Percentiles rank a stretch among this genome's conserved stretches.
Evolutionary conservation across 78 protist species (phyloP).

Genomic region (Dictyostelium intermedium): DNA sequence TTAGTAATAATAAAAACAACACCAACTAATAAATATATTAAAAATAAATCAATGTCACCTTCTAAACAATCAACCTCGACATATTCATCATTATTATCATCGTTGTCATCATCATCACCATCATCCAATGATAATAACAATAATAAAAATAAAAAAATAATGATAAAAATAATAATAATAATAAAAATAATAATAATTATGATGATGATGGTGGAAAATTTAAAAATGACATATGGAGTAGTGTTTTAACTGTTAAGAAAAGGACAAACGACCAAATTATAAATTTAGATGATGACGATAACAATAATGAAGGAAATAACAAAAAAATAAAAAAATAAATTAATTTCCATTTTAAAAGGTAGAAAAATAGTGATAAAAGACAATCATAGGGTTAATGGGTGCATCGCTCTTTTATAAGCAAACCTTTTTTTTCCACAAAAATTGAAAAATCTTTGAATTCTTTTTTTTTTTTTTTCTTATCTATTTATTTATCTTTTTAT

Average conservation of each 20-base stretch:
- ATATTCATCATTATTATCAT: background rate
- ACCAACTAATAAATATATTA: background rate
- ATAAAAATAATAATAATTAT: background rate
- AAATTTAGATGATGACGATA: background rate
- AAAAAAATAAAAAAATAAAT: background rate
- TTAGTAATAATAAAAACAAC: slow-evolving; percentile 12
- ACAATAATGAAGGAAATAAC: background rate
- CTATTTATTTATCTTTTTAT: background rate
- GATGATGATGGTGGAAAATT: background rate
- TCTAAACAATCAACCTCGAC: background rate
- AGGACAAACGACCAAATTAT: slow-evolving; percentile 7
- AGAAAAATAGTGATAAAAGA: background rate
- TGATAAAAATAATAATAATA: background rate
- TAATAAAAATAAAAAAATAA: background rate
- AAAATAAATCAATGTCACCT: background rate
- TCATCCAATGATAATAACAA: background rate
- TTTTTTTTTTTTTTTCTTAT: background rate
- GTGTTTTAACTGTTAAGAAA: slow-evolving; percentile 9
- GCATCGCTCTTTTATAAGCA: too few species aligned
- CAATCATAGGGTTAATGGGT: too few species aligned
- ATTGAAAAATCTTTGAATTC: too few species aligned
- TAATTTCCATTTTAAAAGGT: too few species aligned
- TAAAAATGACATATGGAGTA: slow-evolving; percentile 9
- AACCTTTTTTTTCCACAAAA: too few species aligned
- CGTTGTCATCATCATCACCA: background rate